These are phyloP conservation scores for Paramecium pentaurelia DNA, from an alignment of 73 alveolate species.

Conservation along the genomic window DNA sequence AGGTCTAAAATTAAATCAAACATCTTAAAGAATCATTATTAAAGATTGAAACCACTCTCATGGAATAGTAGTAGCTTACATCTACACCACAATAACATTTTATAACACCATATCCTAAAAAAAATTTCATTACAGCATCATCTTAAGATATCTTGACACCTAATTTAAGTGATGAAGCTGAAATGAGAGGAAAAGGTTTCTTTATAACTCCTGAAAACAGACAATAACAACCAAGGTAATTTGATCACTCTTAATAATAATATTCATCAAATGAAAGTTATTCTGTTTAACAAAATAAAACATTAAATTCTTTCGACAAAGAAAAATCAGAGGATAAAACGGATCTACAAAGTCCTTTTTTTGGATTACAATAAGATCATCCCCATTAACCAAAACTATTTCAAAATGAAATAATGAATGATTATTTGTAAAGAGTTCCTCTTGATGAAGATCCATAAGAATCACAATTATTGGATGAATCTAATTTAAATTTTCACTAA, in stretches of 20 bases:
- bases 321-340: neutral
- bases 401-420: neutral
- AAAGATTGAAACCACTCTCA: conserved; percentile 11
- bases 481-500: neutral
- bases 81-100: neutral
- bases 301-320: conserved; percentile 29
- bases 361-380: neutral
- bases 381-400: neutral
- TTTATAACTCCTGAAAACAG: conserved; percentile 27
- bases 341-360: neutral
- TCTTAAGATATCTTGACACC: conserved; percentile 8
- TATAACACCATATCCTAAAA: conserved; percentile 44
- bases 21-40: neutral
- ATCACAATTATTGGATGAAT: neutral
- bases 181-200: conserved; percentile 16
- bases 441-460: neutral
- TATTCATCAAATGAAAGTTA: neutral
- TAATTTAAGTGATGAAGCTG: conserved; percentile 34
- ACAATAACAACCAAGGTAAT: conserved; percentile 17
- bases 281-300: neutral
- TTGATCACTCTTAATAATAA: neutral
- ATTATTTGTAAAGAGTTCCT: neutral
- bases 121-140: conserved; percentile 9
- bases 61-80: neutral
- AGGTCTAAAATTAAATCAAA: neutral